Conservation (phyloP, 2,329 filamentous ascomycete species). For the Leptographium lundbergii region DNA sequence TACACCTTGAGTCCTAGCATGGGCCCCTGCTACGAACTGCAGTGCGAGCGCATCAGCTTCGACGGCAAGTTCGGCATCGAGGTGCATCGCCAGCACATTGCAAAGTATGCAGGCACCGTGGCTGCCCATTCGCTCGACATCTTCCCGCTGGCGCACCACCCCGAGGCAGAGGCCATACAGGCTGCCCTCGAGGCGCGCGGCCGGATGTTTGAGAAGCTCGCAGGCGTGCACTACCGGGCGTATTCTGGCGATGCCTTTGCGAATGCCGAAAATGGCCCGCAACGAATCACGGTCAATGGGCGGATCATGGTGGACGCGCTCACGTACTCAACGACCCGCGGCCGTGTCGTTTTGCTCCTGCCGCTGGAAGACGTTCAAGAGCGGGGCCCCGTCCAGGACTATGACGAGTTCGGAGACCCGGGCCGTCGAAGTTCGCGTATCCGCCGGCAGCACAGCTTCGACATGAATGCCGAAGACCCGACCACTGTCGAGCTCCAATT, state of each 20-base stretch:
- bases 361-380: neutral
- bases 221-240: constrained; percentile 30
- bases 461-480: neutral
- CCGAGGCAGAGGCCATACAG: constrained; percentile 20
- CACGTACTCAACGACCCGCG: constrained; percentile 9
- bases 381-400: constrained; percentile 3
- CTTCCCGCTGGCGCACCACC: constrained; percentile 28
- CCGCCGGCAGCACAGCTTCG: neutral
- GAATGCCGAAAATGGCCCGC: constrained; percentile 4
- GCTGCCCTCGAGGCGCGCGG: constrained; percentile 24
- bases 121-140: constrained; percentile 25
- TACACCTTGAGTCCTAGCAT: constrained; percentile 19
- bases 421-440: no score
- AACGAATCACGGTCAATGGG: neutral
- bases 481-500: neutral
- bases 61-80: constrained; percentile 31
- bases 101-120: constrained; percentile 25
- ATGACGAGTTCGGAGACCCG: constrained; percentile 2
- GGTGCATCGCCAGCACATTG: constrained; percentile 18
- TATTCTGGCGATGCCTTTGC: constrained; percentile 20
- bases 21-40: constrained; percentile 22
- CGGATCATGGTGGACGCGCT: constrained; percentile 7
- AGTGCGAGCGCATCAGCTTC: constrained; percentile 28
- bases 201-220: constrained; percentile 26
- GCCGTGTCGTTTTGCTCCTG: constrained; percentile 2